Evolutionary conservation across 768 basidiomycete species (phyloP).

Genomic region (Auriscalpium microsporum): DNA sequence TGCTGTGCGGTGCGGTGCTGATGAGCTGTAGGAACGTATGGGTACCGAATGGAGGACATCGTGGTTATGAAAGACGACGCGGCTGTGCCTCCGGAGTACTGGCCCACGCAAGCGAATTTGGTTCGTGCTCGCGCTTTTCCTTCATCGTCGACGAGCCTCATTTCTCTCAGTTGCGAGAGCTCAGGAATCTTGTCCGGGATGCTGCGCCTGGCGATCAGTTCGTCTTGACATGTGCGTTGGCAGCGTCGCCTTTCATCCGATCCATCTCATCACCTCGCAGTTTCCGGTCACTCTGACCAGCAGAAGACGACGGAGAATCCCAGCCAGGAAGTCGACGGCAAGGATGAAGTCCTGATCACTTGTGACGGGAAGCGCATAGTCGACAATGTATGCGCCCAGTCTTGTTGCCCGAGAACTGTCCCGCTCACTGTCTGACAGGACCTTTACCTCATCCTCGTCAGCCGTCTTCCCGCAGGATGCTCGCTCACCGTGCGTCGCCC

Average conservation of each 20-base stretch:
- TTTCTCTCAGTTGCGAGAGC: too few relatives aligned
- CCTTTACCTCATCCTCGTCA: slow-evolving; percentile 5
- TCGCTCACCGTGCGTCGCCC: slow-evolving; percentile 9
- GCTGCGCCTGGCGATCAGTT: too few relatives aligned
- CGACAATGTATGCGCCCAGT: slow-evolving; percentile 15
- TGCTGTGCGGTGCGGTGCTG: too few relatives aligned
- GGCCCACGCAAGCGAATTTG: too few relatives aligned
- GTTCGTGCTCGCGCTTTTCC: too few relatives aligned
- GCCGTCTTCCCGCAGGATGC: slow-evolving; percentile 13
- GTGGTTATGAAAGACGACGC: too few relatives aligned
- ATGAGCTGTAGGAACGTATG: too few relatives aligned
- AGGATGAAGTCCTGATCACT: slow-evolving; percentile 3
- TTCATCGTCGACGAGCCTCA: too few relatives aligned
- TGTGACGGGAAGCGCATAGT: slow-evolving; percentile 12
- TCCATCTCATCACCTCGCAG: not conserved
- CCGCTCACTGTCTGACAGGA: slow-evolving; percentile 7
- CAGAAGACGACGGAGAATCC: not conserved
- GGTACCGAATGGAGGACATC: too few relatives aligned
- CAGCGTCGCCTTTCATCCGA: not conserved
- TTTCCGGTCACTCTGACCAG: not conserved
- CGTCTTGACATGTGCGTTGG: not conserved
- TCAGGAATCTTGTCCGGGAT: too few relatives aligned
- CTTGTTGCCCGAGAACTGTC: too few relatives aligned
- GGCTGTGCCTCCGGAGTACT: too few relatives aligned
- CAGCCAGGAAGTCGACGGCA: not conserved